Conservation (phyloP, 192 early-diverging fungal genomes). For the Coemansia sp. region DNA sequence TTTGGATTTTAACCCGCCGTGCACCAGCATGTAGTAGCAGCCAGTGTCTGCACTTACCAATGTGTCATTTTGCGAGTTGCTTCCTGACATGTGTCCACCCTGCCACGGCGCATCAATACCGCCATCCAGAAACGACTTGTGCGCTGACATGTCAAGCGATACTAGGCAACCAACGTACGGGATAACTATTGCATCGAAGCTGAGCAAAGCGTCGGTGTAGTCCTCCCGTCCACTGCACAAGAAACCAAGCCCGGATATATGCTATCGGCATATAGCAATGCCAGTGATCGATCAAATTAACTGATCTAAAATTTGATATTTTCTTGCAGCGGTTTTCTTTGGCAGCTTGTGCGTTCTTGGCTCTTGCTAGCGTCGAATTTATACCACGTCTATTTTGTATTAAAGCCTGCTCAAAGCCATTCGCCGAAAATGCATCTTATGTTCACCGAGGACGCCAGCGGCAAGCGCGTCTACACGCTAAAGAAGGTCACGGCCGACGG, state of each 20-base stretch:
- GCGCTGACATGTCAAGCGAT: slow-evolving; percentile 20
- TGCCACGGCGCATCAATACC: slow-evolving; percentile 22
- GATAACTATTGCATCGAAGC: no score
- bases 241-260: neutral
- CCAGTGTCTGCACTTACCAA: slow-evolving; percentile 16
- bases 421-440: slow-evolving; percentile 86
- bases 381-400: slow-evolving; percentile 4
- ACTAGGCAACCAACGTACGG: neutral
- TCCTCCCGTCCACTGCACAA: neutral
- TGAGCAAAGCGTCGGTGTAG: neutral
- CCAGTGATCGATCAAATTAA: neutral
- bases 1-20: neutral
- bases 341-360: no score
- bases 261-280: neutral
- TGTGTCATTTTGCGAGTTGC: slow-evolving; percentile 47
- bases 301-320: slow-evolving; percentile 10
- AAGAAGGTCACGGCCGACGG: slow-evolving; percentile 87
- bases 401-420: neutral
- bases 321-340: no score
- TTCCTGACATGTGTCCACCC: slow-evolving; percentile 17
- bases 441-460: slow-evolving; percentile 76
- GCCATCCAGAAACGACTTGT: slow-evolving; percentile 48
- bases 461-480: slow-evolving; percentile 96
- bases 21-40: neutral
- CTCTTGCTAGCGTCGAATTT: neutral